A percentile compares a stretch with the other conserved stretches of the same genome.
Conservation (phyloP, 2,329 filamentous ascomycete species). For the Onygenales sp. region DNA sequence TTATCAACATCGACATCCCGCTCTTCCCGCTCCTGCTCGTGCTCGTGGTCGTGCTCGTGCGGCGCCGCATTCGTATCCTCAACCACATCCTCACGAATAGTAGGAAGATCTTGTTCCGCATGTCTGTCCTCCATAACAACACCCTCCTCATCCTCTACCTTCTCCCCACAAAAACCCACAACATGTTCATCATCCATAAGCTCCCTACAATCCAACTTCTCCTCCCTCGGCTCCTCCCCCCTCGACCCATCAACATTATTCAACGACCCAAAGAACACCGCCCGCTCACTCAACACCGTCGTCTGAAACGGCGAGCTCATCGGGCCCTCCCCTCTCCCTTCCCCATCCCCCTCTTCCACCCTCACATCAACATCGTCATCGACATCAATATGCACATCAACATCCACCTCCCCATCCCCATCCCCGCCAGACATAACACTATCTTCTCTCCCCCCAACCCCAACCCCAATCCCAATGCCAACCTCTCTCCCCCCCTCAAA, state of each 20-base stretch:
- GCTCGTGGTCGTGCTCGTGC: too few relatives aligned
- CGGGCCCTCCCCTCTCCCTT: conserved; percentile 1
- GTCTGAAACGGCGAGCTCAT: conserved; percentile 30
- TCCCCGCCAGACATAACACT: background rate
- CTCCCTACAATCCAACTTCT: conserved; percentile 1
- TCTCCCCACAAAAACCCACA: background rate
- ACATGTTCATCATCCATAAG: background rate
- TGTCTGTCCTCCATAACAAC: background rate
- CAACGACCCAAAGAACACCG: background rate
- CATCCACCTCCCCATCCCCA: too few relatives aligned
- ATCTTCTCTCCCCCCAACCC: background rate
- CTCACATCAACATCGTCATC: too few relatives aligned
- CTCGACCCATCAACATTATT: background rate
- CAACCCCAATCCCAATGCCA: background rate
- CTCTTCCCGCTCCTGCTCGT: too few relatives aligned
- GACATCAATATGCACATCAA: too few relatives aligned
- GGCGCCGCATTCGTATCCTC: background rate
- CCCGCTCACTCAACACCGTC: conserved; percentile 14
- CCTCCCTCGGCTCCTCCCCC: background rate
- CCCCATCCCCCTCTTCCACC: background rate
- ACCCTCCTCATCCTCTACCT: conserved; percentile 1
- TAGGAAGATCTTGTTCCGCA: background rate
- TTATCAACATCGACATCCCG: background rate
- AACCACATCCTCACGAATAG: background rate
- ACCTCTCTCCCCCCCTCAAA: background rate